phyloP scores from a whole-genome alignment of 345 rosid genomes.

The Lumnitzera racemosa region DNA sequence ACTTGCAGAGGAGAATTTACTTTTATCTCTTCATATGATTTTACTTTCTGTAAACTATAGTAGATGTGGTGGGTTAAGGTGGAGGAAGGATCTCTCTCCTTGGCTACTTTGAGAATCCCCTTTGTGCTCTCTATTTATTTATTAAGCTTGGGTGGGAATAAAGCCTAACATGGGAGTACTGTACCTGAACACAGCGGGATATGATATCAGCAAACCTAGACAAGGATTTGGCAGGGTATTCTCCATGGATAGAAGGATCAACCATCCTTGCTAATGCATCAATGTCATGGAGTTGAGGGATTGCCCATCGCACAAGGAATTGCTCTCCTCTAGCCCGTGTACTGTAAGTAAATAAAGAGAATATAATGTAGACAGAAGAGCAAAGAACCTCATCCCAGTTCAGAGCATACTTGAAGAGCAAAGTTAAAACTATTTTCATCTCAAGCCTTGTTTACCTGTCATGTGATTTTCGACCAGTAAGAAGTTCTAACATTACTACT shows the following conservation, averaged over 20 bases:
- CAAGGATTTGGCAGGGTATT: slow-evolving; percentile 79
- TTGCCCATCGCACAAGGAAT: slow-evolving; percentile 94
- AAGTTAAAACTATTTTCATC: slow-evolving; percentile 2
- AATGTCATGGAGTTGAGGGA: slow-evolving; percentile 91
- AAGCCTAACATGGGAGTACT: not conserved
- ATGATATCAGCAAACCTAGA: slow-evolving; percentile 93
- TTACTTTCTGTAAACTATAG: no score
- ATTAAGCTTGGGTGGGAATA: no score
- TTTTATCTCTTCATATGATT: no score
- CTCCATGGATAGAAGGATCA: slow-evolving; percentile 74
- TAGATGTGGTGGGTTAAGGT: no score
- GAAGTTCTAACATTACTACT: slow-evolving; percentile 92
- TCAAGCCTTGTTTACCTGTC: slow-evolving; percentile 48
- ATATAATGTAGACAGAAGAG: not conserved
- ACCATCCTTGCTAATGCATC: slow-evolving; percentile 93
- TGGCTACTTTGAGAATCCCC: no score
- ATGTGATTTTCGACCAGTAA: slow-evolving; percentile 82
- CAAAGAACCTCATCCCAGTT: not conserved
- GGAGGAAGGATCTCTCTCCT: no score
- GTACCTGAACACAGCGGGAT: slow-evolving; percentile 90
- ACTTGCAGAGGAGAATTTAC: not conserved
- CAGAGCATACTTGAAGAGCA: not conserved
- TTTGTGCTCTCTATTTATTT: no score
- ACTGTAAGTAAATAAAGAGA: slow-evolving; percentile 25
- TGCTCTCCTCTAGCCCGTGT: slow-evolving; percentile 72